Evolutionary conservation across 192 early-diverging fungal species (phyloP).

Genomic region (Backusella tuberculispora): DNA sequence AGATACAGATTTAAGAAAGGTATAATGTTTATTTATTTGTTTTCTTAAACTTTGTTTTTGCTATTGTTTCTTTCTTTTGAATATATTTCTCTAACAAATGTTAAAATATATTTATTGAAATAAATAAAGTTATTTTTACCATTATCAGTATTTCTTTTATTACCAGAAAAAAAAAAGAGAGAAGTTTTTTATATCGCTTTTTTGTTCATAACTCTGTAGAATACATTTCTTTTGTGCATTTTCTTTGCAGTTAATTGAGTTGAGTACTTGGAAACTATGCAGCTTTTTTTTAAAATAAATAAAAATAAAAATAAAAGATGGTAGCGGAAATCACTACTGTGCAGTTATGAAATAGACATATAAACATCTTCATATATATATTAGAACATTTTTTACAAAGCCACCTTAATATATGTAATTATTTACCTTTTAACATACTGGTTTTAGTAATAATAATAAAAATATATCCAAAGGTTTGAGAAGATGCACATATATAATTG

Average conservation of each 20-base stretch:
- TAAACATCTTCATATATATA: no score
- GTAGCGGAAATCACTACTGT: not conserved
- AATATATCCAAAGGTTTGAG: not conserved
- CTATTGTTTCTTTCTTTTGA: slow-evolving; percentile 11
- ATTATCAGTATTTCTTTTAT: not conserved
- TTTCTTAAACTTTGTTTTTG: not conserved
- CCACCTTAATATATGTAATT: no score
- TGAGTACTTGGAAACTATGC: no score
- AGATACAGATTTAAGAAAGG: slow-evolving; percentile 2
- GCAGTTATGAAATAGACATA: no score
- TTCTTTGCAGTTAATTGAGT: not conserved
- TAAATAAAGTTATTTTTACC: not conserved
- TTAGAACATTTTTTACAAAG: no score
- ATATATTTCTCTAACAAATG: not conserved
- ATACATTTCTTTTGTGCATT: slow-evolving; percentile 8
- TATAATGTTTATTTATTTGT: slow-evolving; percentile 6
- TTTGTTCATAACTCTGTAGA: not conserved
- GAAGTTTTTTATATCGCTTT: not conserved
- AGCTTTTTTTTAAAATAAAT: not conserved
- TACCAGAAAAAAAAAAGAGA: no score
- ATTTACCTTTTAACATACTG: not conserved
- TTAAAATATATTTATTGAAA: not conserved
- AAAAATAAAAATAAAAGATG: not conserved
- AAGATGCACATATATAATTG: slow-evolving; percentile 1
- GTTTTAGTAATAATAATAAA: not conserved